These are phyloP conservation scores for Passalora sequoiae DNA, from an alignment of 2,329 filamentous ascomycete genomes.

Conservation along the genomic window DNA sequence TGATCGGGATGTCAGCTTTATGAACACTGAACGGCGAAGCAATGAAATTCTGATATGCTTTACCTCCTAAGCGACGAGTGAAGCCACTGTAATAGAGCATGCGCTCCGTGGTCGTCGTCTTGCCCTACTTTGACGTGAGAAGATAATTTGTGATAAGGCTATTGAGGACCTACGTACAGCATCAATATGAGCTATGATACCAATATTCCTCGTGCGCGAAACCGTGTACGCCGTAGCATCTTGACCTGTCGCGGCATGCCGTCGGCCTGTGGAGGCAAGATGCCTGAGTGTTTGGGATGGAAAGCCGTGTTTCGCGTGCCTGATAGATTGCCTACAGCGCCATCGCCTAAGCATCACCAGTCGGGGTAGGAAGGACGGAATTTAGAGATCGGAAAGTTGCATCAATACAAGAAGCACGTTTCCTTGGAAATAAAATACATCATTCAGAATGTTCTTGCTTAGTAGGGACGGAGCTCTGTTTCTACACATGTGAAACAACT, in stretches of 20 bases:
- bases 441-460: too few species aligned
- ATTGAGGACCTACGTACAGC: slow-evolving; percentile 49
- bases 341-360: slow-evolving; percentile 20
- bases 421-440: too few species aligned
- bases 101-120: slow-evolving; percentile 96
- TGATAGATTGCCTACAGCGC: slow-evolving; percentile 19
- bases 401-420: too few species aligned
- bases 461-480: too few species aligned
- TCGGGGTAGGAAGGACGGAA: not conserved
- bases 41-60: too few species aligned
- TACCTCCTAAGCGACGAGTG: slow-evolving; percentile 74
- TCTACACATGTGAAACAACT: too few species aligned
- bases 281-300: slow-evolving; percentile 1
- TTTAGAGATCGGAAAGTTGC: not conserved
- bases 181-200: slow-evolving; percentile 98
- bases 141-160: not conserved
- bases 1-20: too few species aligned
- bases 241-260: slow-evolving; percentile 8
- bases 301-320: not conserved
- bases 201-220: slow-evolving; percentile 61
- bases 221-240: slow-evolving; percentile 1
- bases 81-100: slow-evolving; percentile 97
- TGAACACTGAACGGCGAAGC: too few species aligned
- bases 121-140: slow-evolving; percentile 55
- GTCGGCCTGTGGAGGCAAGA: slow-evolving; percentile 8